Conservation (phyloP, 108 stramenopile species). For the Skeletonema potamos region DNA sequence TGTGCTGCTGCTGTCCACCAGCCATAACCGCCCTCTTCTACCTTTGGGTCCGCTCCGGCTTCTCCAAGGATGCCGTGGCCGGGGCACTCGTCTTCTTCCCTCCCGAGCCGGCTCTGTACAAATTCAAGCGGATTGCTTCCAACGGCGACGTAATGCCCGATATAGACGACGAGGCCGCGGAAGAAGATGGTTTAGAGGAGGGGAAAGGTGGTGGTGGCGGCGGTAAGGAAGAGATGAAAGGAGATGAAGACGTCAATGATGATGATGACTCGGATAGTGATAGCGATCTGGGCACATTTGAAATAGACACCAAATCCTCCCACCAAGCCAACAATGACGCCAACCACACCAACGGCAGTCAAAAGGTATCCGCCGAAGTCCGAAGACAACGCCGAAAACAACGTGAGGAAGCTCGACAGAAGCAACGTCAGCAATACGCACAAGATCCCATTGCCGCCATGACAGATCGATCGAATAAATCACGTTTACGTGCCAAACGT, state of each 20-base stretch:
- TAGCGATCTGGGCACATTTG: conserved; percentile 44
- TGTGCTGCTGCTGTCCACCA: conserved; percentile 83
- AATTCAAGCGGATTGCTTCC: conserved; percentile 62
- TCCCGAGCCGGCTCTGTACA: conserved; percentile 84
- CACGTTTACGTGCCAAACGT: conserved; percentile 62
- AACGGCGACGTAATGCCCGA: conserved; percentile 62
- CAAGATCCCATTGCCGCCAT: conserved; percentile 65
- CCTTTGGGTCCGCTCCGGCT: conserved; percentile 83
- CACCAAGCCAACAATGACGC: conserved; percentile 7
- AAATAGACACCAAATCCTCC: conserved; percentile 30
- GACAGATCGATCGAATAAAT: conserved; percentile 60
- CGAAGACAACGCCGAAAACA: background rate
- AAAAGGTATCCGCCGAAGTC: conserved; percentile 5
- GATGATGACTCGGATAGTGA: conserved; percentile 34
- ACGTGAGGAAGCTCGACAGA: conserved; percentile 23
- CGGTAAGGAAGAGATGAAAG: background rate
- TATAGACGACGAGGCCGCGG: conserved; percentile 22
- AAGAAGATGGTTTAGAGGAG: conserved; percentile 7
- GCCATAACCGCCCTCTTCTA: conserved; percentile 83
- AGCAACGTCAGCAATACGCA: conserved; percentile 6
- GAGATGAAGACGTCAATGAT: conserved; percentile 9
- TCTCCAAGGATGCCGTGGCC: conserved; percentile 78
- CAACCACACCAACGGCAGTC: conserved; percentile 2
- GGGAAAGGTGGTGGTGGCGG: background rate
- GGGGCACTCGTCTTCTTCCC: conserved; percentile 87